Evolutionary conservation across 192 early-diverging fungal species (phyloP), one percentile per base, ranked within the genome.

Genomic region (Coemansia sp.): DNA sequence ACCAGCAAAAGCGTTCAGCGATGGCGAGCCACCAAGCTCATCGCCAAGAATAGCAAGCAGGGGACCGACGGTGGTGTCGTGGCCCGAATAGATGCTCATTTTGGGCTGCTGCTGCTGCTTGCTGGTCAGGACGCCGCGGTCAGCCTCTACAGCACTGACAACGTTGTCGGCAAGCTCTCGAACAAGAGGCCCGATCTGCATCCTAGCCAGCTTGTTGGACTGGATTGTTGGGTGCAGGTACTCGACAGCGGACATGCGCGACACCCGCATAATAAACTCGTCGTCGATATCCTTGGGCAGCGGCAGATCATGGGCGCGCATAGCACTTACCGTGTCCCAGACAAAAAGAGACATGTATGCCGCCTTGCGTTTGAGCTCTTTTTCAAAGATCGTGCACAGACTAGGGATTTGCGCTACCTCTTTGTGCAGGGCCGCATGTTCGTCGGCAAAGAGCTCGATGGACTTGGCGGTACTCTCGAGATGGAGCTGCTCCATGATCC

Each of bases 31-130:
- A 19, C 11, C 45, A 37, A 6, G 62, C 10, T 74, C 65, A 19
- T 65, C 58, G 37, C 77, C 67, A 64, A 84, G 60, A 15, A 41
- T 62, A 12, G 74, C 67, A n/a, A 79, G 67, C 54, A 84, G 68
- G 22, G 76, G 73, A 6, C 67, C 73, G n/a, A 84, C 24, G 4
- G 82, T 79, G 14, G 73, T 73, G 64, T 84, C 82, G 59, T 84
- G 82, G 41, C 76, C 77, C 37, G 82, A 84, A 68, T 76, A 79
- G 39, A 84, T 71, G 4, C 69, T 60, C 75, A 77, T 77, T 45
- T 66, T 72, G 10, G 57, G n/a, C n/a, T n/a, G 29, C 15, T 46
- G 45, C 12, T 22, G 53, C 41, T 43, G 43, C 37, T 58, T 45
- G 32, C 38, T 29, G 20, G 24, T 19, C 32, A 32, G 7, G 6